Conservation (phyloP, 305 asterid genomes). For the Withania somnifera region DNA sequence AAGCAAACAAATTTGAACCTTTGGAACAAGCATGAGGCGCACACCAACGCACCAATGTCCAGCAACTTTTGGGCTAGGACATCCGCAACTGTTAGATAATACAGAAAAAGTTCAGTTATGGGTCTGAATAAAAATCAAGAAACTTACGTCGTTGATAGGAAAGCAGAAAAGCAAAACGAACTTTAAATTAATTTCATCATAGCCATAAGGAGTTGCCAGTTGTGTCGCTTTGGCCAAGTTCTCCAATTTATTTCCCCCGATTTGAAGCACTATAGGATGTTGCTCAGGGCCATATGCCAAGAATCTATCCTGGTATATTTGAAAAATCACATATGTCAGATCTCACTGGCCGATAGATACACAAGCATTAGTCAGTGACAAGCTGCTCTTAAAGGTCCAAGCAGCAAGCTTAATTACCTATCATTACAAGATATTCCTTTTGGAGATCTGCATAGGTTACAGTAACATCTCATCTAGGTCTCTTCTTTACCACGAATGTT, state of each 20-base stretch:
- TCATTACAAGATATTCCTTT: background rate
- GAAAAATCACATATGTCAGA: conserved; percentile 19
- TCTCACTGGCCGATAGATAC: background rate
- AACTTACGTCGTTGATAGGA: background rate
- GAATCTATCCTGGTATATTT: conserved; percentile 59
- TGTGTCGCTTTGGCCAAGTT: conserved; percentile 80
- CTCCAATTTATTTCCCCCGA: conserved; percentile 80
- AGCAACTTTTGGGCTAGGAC: conserved; percentile 93
- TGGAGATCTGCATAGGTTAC: background rate
- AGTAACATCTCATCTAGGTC: background rate
- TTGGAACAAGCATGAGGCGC: conserved; percentile 91
- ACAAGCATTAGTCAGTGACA: background rate
- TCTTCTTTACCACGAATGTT: background rate
- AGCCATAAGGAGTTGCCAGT: conserved; percentile 81
- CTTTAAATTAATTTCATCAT: conserved; percentile 92
- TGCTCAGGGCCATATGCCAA: conserved; percentile 84
- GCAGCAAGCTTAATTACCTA: background rate
- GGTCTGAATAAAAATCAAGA: background rate
- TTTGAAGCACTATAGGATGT: conserved; percentile 92
- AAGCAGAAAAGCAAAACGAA: conserved; percentile 33
- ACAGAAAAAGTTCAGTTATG: conserved; percentile 11
- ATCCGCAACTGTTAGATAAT: conserved; percentile 68
- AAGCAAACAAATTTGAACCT: conserved; percentile 39
- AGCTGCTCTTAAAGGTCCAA: background rate
- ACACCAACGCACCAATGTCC: conserved; percentile 95